Percentiles rank a stretch among this genome's conserved stretches.
phyloP scores from a whole-genome alignment of 805 yeast species.

The Monosporozyma solicola region DNA sequence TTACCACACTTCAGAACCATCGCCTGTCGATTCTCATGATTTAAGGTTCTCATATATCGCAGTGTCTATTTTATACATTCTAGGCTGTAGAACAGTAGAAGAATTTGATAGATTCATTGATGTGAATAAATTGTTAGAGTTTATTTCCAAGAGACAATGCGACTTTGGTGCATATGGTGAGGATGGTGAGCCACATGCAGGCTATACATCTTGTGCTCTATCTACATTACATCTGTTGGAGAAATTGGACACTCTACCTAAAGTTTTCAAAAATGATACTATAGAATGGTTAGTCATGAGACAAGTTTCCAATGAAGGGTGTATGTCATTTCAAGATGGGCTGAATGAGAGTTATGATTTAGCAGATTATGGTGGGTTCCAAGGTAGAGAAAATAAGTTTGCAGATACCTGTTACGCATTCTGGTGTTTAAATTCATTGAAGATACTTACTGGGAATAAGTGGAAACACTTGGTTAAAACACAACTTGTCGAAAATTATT shows the following conservation, averaged over 20 bases:
- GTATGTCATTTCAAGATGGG: constrained; percentile 12
- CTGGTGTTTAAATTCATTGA: constrained; percentile 64
- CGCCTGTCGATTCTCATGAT: constrained; percentile 52
- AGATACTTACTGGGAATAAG: constrained; percentile 30
- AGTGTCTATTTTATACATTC: constrained; percentile 45
- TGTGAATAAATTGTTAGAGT: constrained; percentile 31
- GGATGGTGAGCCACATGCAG: constrained; percentile 69
- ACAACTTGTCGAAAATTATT: constrained; percentile 32
- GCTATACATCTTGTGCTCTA: constrained; percentile 77
- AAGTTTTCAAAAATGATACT: constrained; percentile 33
- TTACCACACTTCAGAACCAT: constrained; percentile 24
- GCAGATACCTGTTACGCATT: constrained; percentile 85
- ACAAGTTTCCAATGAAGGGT: constrained; percentile 34
- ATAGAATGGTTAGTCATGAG: constrained; percentile 55
- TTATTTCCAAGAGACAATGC: constrained; percentile 31
- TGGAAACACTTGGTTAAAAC: constrained; percentile 10
- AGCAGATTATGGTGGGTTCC: constrained; percentile 65
- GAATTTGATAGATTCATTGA: constrained; percentile 35
- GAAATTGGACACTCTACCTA: constrained; percentile 14
- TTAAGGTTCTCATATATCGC: constrained; percentile 71
- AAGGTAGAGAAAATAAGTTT: constrained; percentile 77
- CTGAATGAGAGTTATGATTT: constrained; percentile 34
- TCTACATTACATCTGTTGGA: constrained; percentile 44
- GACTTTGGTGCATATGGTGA: constrained; percentile 68
- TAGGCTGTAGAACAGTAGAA: constrained; percentile 25